These are phyloP conservation scores for Lactarius akahatsu DNA, from an alignment of 768 basidiomycete species.

Conservation along the genomic window DNA sequence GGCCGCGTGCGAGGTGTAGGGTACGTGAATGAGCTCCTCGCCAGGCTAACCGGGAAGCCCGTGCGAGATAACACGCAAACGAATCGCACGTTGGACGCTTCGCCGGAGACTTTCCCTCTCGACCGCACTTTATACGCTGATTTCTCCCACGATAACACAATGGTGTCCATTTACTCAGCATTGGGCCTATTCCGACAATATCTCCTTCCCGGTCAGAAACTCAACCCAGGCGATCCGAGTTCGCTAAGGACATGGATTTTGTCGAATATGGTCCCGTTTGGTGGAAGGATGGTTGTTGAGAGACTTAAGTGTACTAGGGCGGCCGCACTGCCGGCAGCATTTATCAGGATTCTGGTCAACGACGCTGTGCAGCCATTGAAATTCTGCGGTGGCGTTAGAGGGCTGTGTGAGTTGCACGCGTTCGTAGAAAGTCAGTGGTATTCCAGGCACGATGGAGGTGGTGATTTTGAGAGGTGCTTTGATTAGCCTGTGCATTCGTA, in stretches of 20 bases:
- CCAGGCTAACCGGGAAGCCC: conserved; percentile 63
- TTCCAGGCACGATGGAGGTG: conserved; percentile 62
- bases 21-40: conserved; percentile 86
- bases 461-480: conserved; percentile 65
- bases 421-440: conserved; percentile 76
- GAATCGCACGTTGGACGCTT: conserved; percentile 66
- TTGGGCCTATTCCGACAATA: conserved; percentile 43
- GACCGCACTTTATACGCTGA: conserved; percentile 66
- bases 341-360: conserved; percentile 76
- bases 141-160: conserved; percentile 85
- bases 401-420: conserved; percentile 60
- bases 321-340: conserved; percentile 31
- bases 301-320: conserved; percentile 48
- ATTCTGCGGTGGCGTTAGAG: conserved; percentile 58
- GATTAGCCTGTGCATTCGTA: background rate
- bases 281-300: conserved; percentile 72
- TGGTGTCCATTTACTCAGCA: conserved; percentile 72
- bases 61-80: conserved; percentile 73
- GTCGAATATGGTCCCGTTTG: conserved; percentile 70
- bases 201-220: conserved; percentile 22
- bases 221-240: conserved; percentile 32
- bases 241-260: conserved; percentile 47
- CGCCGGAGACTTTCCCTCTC: conserved; percentile 69
- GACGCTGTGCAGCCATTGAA: conserved; percentile 63
- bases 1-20: conserved; percentile 83